Percentiles rank a stretch among this genome's conserved stretches.
Evolutionary conservation across 805 yeast genomes (phyloP).

Genomic region (Starmerella etchellsii): DNA sequence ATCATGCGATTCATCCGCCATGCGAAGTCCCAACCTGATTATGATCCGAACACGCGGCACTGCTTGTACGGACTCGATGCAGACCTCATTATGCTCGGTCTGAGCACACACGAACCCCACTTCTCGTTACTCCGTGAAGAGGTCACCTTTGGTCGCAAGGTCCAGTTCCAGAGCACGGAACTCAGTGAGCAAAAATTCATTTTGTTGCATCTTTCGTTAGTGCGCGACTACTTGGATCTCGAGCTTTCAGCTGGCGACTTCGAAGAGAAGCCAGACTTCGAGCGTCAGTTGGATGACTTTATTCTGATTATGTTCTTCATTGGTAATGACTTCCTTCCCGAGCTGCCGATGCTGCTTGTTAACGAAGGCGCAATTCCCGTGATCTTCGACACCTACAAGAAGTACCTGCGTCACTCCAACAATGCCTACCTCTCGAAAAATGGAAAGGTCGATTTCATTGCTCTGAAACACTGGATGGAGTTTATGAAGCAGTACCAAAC

Average conservation of each 20-base stretch:
- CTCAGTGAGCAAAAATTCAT: constrained; percentile 70
- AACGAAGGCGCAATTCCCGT: constrained; percentile 97
- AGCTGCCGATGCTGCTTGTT: constrained; percentile 82
- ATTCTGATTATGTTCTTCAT: constrained; percentile 84
- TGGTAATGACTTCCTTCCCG: constrained; percentile 96
- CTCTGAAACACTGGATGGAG: constrained; percentile 65
- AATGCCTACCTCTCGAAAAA: constrained; percentile 78
- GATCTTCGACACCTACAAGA: constrained; percentile 75
- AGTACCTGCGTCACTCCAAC: constrained; percentile 41
- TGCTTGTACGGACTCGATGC: constrained; percentile 97
- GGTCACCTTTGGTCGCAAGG: constrained; percentile 64
- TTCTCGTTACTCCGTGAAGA: constrained; percentile 90
- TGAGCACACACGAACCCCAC: constrained; percentile 97
- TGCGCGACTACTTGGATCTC: constrained; percentile 79
- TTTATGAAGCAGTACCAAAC: constrained; percentile 67
- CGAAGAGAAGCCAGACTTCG: constrained; percentile 60
- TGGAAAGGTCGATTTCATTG: constrained; percentile 65
- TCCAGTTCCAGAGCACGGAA: constrained; percentile 28
- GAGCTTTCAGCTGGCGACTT: constrained; percentile 39
- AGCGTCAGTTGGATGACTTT: constrained; percentile 81
- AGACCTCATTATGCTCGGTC: constrained; percentile 86
- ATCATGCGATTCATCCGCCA: constrained; percentile 89
- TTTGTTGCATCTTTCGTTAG: constrained; percentile 69
- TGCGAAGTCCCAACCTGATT: constrained; percentile 74
- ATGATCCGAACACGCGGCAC: constrained; percentile 88